Evolutionary conservation across 345 rosid genomes (phyloP).

Genomic region (Microthlaspi erraticum): DNA sequence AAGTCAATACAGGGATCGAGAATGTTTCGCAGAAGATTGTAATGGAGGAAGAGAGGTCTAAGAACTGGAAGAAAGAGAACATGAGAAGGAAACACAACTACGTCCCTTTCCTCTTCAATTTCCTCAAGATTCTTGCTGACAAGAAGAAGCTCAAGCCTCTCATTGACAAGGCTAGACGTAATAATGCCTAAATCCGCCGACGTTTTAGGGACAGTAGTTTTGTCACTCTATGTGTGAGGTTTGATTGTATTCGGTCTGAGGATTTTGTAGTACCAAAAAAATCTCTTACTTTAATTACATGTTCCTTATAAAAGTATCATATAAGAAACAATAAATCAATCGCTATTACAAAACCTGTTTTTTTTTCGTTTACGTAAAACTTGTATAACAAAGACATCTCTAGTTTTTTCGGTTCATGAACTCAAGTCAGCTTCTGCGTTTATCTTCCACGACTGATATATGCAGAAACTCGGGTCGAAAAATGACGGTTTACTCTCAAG

Average conservation of each 20-base stretch:
- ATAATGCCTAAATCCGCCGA: conserved; percentile 1
- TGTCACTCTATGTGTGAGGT: conserved; percentile 5
- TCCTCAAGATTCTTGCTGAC: conserved; percentile 48
- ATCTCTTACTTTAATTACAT: conserved; percentile 45
- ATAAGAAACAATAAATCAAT: conserved; percentile 39
- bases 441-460: conserved; percentile 12
- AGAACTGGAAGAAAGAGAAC: conserved; percentile 48
- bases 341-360: conserved; percentile 37
- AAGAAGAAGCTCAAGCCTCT: conserved; percentile 47
- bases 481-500: conserved; percentile 23
- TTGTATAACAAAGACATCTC: conserved; percentile 29
- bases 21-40: conserved; percentile 48
- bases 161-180: conserved; percentile 41
- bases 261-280: conserved; percentile 38
- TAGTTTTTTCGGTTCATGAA: conserved; percentile 12
- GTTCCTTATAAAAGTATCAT: conserved; percentile 37
- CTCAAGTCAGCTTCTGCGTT: conserved; percentile 26
- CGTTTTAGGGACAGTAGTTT: not conserved
- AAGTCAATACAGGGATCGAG: conserved; percentile 43
- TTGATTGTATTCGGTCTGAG: conserved; percentile 22
- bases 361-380: conserved; percentile 34
- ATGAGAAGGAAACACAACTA: conserved; percentile 47
- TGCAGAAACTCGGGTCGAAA: not conserved
- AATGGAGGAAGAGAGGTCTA: conserved; percentile 44
- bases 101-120: conserved; percentile 47